Base-by-base conservation (phyloP, 345 rosid genomes). In the Ricinus communis region DNA sequence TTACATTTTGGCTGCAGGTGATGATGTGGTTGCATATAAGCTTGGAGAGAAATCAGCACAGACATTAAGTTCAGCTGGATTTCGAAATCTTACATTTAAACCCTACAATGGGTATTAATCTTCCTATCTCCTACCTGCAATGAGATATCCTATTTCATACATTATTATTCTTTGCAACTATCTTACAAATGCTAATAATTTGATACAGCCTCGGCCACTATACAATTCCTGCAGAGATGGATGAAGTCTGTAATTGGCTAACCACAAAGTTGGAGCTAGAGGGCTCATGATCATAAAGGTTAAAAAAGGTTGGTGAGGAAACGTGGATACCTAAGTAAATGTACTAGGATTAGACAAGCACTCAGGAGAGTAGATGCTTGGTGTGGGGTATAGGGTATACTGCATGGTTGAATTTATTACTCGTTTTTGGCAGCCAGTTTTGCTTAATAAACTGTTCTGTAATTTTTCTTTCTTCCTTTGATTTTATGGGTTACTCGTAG, bases 41-140 rank as follows among this genome's bases (percentile, higher is more conserved):
- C 85, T 76, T 24, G 93, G 91, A 49, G 87, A 87, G 79, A 89
- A 62, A 74, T 87, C 93, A 9, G 91, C 91, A 5, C 83, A 81
- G 19, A 36, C 73, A 33, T 80, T 89, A 54, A 80, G 60, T 57
- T 69, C 82, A 67, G 76, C 81, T 67, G 94, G 93, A 53, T 89
- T 87, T 65, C 75, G 66, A 57, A 63, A 82, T 69, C 81, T 82
- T 40, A 74, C 51, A 0, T 84, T 85, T 31, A 71, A 77, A 73
- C 38, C 76, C 66, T 85, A 80, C 61, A 76, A 85, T 18, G 81
- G 82, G 88, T 85, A 85, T 63, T 27, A 6, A 55, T 14, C 25
- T 41, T 45, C 28, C 28, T 19, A 8, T 56, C 27, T 52, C 12
- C 19, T 41, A 25, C 5, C 13, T 2, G 53, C 16, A 46, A 40